phyloP scores from a whole-genome alignment of 371 early-diverging fungal species.

The Funneliformis caledonium region DNA sequence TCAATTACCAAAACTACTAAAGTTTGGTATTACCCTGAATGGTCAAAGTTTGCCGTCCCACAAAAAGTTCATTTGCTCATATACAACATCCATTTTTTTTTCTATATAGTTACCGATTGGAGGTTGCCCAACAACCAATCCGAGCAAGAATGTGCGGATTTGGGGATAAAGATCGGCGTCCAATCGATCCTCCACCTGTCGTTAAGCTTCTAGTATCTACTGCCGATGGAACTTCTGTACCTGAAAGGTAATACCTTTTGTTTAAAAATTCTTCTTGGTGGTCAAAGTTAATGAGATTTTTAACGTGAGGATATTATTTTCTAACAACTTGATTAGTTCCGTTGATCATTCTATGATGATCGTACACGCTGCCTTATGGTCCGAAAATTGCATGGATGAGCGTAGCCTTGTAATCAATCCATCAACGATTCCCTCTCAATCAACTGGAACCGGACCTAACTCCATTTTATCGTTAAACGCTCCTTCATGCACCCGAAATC shows the following conservation, averaged over 20 bases:
- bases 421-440: conserved; percentile 52
- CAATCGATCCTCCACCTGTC: conserved; percentile 77
- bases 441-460: conserved; percentile 42
- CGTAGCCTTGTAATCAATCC: conserved; percentile 60
- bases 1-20: not conserved
- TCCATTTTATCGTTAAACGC: conserved; percentile 49
- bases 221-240: conserved; percentile 15
- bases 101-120: conserved; percentile 37
- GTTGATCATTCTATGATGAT: conserved; percentile 36
- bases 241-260: conserved; percentile 21
- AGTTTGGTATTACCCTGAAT: not conserved
- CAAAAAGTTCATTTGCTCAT: not conserved
- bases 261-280: too few species aligned
- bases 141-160: conserved; percentile 73
- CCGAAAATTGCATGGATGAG: conserved; percentile 52
- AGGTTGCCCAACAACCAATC: conserved; percentile 66
- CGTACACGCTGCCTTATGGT: conserved; percentile 59
- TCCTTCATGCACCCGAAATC: conserved; percentile 59
- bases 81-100: not conserved
- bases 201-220: conserved; percentile 52
- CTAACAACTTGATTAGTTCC: not conserved
- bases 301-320: not conserved
- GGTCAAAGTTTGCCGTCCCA: not conserved
- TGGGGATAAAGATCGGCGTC: conserved; percentile 74
- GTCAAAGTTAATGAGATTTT: too few species aligned